Percentiles rank a stretch among this genome's conserved stretches.
These are phyloP conservation scores for Fusarium pseudograminearum DNA, from an alignment of 2,329 filamentous ascomycete species.

Conservation along the genomic window DNA sequence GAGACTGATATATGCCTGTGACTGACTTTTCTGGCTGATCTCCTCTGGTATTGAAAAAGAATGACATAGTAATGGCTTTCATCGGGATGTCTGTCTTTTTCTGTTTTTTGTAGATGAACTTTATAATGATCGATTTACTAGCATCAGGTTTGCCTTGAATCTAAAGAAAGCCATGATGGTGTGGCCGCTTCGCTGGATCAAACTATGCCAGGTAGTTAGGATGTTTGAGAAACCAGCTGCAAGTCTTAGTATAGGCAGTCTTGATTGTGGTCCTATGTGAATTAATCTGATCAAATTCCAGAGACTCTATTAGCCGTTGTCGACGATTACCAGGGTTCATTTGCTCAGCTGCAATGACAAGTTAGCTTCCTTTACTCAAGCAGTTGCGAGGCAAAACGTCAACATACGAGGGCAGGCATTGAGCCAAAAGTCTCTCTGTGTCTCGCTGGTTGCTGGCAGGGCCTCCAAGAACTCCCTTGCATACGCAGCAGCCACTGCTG, in stretches of 20 bases:
- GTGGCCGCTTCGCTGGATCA: not conserved
- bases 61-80: slow-evolving; percentile 51
- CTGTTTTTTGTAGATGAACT: slow-evolving; percentile 48
- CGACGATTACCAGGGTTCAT: not conserved
- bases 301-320: slow-evolving; percentile 43
- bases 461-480: not conserved
- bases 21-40: slow-evolving; percentile 39
- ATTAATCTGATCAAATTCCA: slow-evolving; percentile 56
- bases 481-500: not conserved
- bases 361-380: not conserved
- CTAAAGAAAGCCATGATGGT: slow-evolving; percentile 56
- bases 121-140: slow-evolving; percentile 63
- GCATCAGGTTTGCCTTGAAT: slow-evolving; percentile 60
- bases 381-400: accelerated
- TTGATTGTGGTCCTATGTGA: slow-evolving; percentile 53
- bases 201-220: slow-evolving; percentile 23
- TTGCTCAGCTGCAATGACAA: not conserved
- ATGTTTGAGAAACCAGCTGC: slow-evolving; percentile 28
- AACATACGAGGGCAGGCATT: not conserved
- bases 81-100: not conserved
- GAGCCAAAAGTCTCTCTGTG: not conserved
- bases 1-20: too few species aligned
- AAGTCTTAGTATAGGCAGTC: slow-evolving; percentile 49
- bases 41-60: slow-evolving; percentile 66
- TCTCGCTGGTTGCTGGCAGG: not conserved